Conservation (phyloP, 2,329 filamentous ascomycete genomes). For the Arthroderma sp. region DNA sequence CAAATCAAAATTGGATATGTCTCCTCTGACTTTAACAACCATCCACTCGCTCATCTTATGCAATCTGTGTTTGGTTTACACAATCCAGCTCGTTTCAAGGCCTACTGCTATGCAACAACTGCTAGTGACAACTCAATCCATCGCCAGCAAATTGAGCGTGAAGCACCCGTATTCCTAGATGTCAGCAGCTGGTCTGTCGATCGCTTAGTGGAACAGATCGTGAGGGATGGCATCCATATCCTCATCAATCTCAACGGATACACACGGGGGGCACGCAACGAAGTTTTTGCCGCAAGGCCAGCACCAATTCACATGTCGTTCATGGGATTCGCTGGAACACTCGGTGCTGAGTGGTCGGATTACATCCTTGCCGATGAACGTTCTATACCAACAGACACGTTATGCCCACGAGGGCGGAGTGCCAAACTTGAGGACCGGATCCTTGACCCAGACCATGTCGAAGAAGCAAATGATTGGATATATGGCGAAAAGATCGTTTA, state of each 20-base stretch:
- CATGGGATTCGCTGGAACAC: constrained; percentile 94
- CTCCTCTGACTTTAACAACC: constrained; percentile 98
- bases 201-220: constrained; percentile 70
- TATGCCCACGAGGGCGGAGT: constrained; percentile 68
- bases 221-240: constrained; percentile 80
- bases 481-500: constrained; percentile 97
- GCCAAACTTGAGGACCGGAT: constrained; percentile 56
- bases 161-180: constrained; percentile 83
- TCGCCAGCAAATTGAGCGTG: constrained; percentile 80
- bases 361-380: constrained; percentile 86
- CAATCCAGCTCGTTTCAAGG: constrained; percentile 56
- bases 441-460: constrained; percentile 51
- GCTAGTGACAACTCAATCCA: constrained; percentile 79
- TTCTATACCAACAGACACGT: constrained; percentile 67
- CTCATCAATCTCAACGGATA: constrained; percentile 97
- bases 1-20: constrained; percentile 89
- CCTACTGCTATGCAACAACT: constrained; percentile 93
- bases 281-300: constrained; percentile 88
- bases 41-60: constrained; percentile 93
- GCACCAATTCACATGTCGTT: constrained; percentile 98
- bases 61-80: constrained; percentile 96
- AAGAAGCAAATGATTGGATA: constrained; percentile 67
- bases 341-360: constrained; percentile 97
- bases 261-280: constrained; percentile 89
- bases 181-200: constrained; percentile 78